Percentiles rank a stretch among this genome's conserved stretches.
Conservation (phyloP, 1,284 basidiomycete species). For the Porogramme epimiltina region DNA sequence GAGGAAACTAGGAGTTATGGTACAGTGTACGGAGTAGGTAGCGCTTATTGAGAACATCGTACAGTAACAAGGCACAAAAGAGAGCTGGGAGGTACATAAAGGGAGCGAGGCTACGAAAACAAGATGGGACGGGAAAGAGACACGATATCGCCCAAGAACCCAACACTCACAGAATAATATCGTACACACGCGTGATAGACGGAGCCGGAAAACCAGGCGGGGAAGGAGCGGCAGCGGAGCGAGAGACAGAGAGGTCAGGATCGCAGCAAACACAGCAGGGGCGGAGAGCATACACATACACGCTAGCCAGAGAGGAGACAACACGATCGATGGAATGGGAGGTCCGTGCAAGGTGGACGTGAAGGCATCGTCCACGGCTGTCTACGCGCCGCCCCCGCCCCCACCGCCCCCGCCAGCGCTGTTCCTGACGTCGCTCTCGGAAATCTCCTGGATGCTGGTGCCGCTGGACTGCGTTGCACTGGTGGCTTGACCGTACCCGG, state of each 20-base stretch:
- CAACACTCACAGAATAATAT: slow-evolving; percentile 8
- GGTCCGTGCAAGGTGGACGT: background rate
- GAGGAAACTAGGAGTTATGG: too few relatives aligned
- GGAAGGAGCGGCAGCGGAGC: slow-evolving; percentile 6
- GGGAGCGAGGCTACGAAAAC: background rate
- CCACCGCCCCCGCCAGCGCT: slow-evolving; percentile 17
- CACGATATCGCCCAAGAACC: slow-evolving; percentile 6
- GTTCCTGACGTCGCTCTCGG: slow-evolving; percentile 21
- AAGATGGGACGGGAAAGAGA: background rate
- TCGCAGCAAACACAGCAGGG: slow-evolving; percentile 7
- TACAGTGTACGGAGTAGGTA: too few relatives aligned
- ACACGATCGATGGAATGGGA: background rate
- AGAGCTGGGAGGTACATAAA: background rate
- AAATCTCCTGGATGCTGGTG: slow-evolving; percentile 18
- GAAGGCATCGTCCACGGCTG: background rate
- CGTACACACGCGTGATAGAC: slow-evolving; percentile 5
- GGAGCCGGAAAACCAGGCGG: background rate
- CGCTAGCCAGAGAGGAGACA: slow-evolving; percentile 1
- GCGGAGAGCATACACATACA: slow-evolving; percentile 17
- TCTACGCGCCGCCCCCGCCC: slow-evolving; percentile 8
- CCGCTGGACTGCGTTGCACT: slow-evolving; percentile 5
- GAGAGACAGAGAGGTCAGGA: background rate
- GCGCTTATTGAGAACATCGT: too few relatives aligned
- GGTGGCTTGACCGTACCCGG: background rate
- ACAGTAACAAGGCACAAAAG: too few relatives aligned